phyloP scores from a whole-genome alignment of 1,284 basidiomycete species.

The Ganoderma leucocontextum region DNA sequence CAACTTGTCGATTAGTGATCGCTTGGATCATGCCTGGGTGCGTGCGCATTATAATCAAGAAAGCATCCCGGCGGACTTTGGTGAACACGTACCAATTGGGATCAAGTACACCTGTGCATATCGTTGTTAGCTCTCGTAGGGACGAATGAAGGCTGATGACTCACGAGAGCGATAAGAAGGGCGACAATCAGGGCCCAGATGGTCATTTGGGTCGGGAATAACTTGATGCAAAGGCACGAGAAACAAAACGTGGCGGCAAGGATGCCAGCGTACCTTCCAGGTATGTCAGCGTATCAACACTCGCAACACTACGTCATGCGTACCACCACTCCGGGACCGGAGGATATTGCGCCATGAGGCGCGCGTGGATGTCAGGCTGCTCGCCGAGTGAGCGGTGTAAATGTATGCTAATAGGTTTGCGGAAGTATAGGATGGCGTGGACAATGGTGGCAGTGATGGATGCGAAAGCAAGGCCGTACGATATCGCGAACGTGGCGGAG shows the following conservation, averaged over 20 bases:
- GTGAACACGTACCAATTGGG: conserved; percentile 48
- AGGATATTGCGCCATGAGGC: conserved; percentile 81
- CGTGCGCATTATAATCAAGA: neutral
- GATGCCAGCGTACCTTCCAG: conserved; percentile 33
- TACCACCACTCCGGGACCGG: conserved; percentile 56
- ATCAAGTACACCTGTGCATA: conserved; percentile 49
- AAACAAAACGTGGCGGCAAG: conserved; percentile 60
- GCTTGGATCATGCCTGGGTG: conserved; percentile 58
- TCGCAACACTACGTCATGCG: conserved; percentile 9
- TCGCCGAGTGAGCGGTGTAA: conserved; percentile 68
- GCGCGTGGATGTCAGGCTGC: conserved; percentile 86
- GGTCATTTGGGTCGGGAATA: conserved; percentile 72
- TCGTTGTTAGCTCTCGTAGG: neutral
- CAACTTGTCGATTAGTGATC: conserved; percentile 59
- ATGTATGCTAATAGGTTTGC: conserved; percentile 73
- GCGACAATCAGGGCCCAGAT: conserved; percentile 63
- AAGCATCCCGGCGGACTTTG: neutral
- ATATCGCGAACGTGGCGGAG: conserved; percentile 65
- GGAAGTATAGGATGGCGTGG: conserved; percentile 83
- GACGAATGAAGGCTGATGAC: neutral
- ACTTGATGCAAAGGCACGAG: conserved; percentile 71
- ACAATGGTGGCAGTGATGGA: conserved; percentile 73
- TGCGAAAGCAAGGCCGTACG: conserved; percentile 65
- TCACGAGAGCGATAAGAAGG: conserved; percentile 45
- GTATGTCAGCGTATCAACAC: conserved; percentile 2